Conservation (phyloP, 495 filamentous ascomycete genomes). For the Talaromyces liani region DNA sequence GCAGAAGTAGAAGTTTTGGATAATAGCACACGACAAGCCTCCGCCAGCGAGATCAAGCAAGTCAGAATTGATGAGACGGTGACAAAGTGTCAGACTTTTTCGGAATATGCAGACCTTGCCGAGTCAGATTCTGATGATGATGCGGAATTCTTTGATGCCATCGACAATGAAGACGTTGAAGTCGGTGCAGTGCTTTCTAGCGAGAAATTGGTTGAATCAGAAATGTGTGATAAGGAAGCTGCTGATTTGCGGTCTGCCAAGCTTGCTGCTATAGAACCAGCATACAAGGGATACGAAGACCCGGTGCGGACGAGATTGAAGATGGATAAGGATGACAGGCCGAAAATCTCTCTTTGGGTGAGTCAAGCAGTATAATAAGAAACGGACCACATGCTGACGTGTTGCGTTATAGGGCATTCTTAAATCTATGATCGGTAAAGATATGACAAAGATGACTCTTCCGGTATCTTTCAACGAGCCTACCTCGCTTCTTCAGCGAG, state of each 20-base stretch:
- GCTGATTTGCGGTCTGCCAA: slow-evolving; percentile 42
- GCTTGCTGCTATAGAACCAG: slow-evolving; percentile 55
- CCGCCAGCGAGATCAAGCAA: background rate
- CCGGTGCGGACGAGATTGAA: slow-evolving; percentile 68
- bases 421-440: slow-evolving; percentile 99
- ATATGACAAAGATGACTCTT: slow-evolving; percentile 99
- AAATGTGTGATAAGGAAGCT: slow-evolving; percentile 34
- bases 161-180: slow-evolving; percentile 86
- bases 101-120: slow-evolving; percentile 56
- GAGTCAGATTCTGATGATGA: slow-evolving; percentile 77
- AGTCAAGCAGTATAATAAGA: slow-evolving; percentile 18
- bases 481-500: slow-evolving; percentile 91
- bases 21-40: background rate
- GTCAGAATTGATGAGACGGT: slow-evolving; percentile 18
- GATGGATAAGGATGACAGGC: slow-evolving; percentile 86
- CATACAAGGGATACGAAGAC: slow-evolving; percentile 88
- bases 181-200: slow-evolving; percentile 50
- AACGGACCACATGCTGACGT: background rate
- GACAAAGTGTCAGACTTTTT: slow-evolving; percentile 24
- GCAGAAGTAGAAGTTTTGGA: background rate
- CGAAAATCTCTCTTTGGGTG: slow-evolving; percentile 95
- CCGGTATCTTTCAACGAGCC: slow-evolving; percentile 99
- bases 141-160: slow-evolving; percentile 96
- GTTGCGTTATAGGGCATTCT: slow-evolving; percentile 65
- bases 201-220: slow-evolving; percentile 38